Conservation (phyloP, 345 rosid species). For the Hypericum perforatum region DNA sequence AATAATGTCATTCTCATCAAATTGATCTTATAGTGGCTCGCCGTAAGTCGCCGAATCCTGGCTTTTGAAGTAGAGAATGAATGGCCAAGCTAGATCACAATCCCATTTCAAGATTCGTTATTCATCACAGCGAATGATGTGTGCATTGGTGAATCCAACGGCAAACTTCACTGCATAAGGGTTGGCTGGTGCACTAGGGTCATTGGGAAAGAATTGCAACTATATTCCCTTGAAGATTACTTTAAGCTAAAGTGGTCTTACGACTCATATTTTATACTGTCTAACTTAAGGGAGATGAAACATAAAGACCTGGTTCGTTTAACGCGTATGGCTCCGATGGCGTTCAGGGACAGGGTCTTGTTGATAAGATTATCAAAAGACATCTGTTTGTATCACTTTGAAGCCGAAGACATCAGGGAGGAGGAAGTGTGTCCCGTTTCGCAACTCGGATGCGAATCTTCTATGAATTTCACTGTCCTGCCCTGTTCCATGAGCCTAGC, state of each 20-base stretch:
- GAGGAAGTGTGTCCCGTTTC: constrained; percentile 8
- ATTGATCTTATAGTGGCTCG: constrained; percentile 33
- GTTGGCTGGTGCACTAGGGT: no score
- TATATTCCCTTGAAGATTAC: constrained; percentile 33
- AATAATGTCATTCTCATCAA: constrained; percentile 22
- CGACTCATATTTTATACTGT: constrained; percentile 13
- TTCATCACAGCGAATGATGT: constrained; percentile 16
- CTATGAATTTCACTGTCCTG: constrained; percentile 16
- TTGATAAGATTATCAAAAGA: constrained; percentile 19
- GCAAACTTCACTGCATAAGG: constrained; percentile 20
- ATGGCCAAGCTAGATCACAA: constrained; percentile 22
- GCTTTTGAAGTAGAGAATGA: constrained; percentile 25
- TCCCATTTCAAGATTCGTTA: constrained; percentile 9
- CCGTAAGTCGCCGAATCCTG: constrained; percentile 26
- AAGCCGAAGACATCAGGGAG: constrained; percentile 10
- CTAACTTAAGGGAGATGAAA: constrained; percentile 21
- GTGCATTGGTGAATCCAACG: constrained; percentile 34
- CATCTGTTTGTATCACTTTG: constrained; percentile 17
- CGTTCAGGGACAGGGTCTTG: constrained; percentile 28
- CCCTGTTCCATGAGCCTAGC: constrained; percentile 12
- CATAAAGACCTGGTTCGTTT: constrained; percentile 3
- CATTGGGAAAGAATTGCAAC: constrained; percentile 24
- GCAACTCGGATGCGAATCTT: constrained; percentile 13
- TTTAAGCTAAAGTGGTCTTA: constrained; percentile 31
- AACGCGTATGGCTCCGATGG: constrained; percentile 34